These are phyloP conservation scores for Trametes hirsuta DNA, from an alignment of 1,284 basidiomycete genomes.

Conservation along the genomic window DNA sequence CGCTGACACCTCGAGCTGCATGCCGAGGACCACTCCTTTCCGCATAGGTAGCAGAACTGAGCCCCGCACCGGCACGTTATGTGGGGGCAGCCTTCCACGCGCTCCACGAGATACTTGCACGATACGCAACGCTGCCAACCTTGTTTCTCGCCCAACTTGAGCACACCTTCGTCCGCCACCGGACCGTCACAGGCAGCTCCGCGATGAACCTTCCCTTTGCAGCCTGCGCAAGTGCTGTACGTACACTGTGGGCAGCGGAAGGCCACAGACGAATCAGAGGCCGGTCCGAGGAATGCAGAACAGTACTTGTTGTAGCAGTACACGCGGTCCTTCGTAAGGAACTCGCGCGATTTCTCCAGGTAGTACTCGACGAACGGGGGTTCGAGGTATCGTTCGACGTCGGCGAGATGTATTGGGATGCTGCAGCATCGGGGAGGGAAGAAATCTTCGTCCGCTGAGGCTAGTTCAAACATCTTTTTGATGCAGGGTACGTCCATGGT, in stretches of 20 bases:
- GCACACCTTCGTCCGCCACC: slow-evolving; percentile 29
- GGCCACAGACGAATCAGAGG: background rate
- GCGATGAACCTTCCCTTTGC: slow-evolving; percentile 4
- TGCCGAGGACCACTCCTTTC: slow-evolving; percentile 39
- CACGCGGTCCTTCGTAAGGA: slow-evolving; percentile 8
- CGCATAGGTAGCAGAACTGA: slow-evolving; percentile 48
- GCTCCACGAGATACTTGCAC: slow-evolving; percentile 43
- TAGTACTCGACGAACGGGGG: background rate
- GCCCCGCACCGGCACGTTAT: slow-evolving; percentile 47
- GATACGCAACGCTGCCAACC: slow-evolving; percentile 47
- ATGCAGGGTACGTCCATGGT: slow-evolving; percentile 13
- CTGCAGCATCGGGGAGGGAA: slow-evolving; percentile 24
- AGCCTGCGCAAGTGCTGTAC: background rate
- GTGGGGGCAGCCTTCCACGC: slow-evolving; percentile 43
- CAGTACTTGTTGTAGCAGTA: slow-evolving; percentile 11
- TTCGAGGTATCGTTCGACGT: background rate
- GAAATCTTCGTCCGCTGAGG: slow-evolving; percentile 17
- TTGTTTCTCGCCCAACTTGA: slow-evolving; percentile 33
- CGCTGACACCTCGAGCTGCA: slow-evolving; percentile 40
- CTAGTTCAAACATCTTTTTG: slow-evolving; percentile 18
- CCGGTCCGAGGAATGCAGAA: slow-evolving; percentile 16
- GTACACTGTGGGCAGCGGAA: background rate
- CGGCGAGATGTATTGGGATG: background rate
- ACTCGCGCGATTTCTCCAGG: slow-evolving; percentile 9
- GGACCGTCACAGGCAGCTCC: slow-evolving; percentile 12